Evolutionary conservation across 306 rosid species (phyloP).

Genomic region (Echinosophora koreensis): DNA sequence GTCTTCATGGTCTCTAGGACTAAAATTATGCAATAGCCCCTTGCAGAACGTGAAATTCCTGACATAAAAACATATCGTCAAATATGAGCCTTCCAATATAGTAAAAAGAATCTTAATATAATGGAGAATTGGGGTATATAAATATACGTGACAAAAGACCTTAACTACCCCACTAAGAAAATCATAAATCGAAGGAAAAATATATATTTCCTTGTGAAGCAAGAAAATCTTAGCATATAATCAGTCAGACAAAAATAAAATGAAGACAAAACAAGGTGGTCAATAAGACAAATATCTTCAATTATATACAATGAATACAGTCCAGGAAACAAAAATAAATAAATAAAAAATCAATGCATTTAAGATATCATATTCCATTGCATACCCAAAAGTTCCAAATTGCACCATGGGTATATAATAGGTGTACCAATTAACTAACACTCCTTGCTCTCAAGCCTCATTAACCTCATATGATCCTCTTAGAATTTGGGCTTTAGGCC

Average conservation of each 20-base stretch:
- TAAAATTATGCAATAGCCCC: constrained; percentile 87
- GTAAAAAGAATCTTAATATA: constrained; percentile 20
- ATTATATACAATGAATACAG: not conserved
- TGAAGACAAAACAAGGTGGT: not conserved
- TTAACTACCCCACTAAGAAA: not conserved
- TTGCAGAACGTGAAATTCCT: constrained; percentile 94
- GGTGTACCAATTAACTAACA: not conserved
- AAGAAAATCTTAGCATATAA: not conserved
- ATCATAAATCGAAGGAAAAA: not conserved
- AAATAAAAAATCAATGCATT: not conserved
- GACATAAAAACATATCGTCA: constrained; percentile 36
- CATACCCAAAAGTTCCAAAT: constrained; percentile 29
- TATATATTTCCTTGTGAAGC: not conserved
- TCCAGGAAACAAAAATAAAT: not conserved
- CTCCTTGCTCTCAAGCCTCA: not conserved
- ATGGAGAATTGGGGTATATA: not conserved
- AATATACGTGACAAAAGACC: not conserved
- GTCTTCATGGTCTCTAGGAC: constrained; percentile 96
- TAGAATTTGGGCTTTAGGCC: too few relatives aligned
- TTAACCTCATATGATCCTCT: not conserved
- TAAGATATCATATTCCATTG: constrained; percentile 5
- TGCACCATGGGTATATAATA: not conserved
- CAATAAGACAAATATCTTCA: not conserved
- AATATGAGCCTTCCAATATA: constrained; percentile 25
- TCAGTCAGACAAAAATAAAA: not conserved